These are phyloP conservation scores for Botryococcus braunii DNA, from an alignment of 163 green algal genomes.

Conservation along the genomic window DNA sequence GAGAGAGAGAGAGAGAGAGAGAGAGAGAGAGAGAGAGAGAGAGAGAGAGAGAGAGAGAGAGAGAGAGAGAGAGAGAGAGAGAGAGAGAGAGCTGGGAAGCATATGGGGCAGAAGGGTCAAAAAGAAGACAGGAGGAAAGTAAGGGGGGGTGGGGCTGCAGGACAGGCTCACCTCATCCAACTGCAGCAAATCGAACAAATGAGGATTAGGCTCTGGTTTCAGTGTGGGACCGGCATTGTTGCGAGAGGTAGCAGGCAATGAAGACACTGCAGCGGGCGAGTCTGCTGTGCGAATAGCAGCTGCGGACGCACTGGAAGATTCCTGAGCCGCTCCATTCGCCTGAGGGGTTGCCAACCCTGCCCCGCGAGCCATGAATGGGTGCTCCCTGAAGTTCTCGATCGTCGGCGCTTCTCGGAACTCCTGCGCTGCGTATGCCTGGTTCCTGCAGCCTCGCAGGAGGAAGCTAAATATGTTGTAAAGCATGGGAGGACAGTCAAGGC, in stretches of 20 bases:
- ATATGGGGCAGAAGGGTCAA: neutral
- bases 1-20: neutral
- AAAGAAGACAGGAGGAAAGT: neutral
- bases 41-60: neutral
- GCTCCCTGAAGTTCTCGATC: constrained; percentile 66
- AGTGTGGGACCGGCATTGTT: neutral
- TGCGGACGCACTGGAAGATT: neutral
- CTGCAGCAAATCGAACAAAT: constrained; percentile 31
- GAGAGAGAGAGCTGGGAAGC: neutral
- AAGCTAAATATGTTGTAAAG: neutral
- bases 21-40: neutral
- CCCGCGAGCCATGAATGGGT: constrained; percentile 41
- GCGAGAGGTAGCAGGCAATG: neutral
- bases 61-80: neutral
- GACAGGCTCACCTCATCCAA: constrained; percentile 20
- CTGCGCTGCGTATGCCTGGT: constrained; percentile 39
- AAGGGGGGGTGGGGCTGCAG: neutral
- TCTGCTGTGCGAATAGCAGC: neutral
- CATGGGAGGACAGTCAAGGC: neutral
- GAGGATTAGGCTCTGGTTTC: constrained; percentile 3
- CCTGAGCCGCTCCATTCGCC: neutral
- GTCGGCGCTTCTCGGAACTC: constrained; percentile 45
- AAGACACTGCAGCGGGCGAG: neutral
- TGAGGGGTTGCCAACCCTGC: neutral
- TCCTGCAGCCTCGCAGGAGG: constrained; percentile 29